These are phyloP conservation scores for Wickerhamomyces rabaulensis DNA, from an alignment of 805 yeast species.

Conservation along the genomic window DNA sequence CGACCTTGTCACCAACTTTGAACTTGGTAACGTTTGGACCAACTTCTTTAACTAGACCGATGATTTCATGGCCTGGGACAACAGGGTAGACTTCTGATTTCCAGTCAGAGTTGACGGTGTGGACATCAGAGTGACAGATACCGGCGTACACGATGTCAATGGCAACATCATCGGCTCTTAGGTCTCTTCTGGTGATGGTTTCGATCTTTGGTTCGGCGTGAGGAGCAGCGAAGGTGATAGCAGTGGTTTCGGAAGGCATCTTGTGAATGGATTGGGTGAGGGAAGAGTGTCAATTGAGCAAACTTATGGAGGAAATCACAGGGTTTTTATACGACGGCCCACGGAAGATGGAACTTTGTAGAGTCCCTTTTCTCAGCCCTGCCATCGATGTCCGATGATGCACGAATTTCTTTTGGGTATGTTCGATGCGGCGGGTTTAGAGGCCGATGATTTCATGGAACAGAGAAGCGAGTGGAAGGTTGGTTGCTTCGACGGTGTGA, in stretches of 20 bases:
- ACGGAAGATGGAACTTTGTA: too few species aligned
- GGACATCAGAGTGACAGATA: constrained; percentile 84
- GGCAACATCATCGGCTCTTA: neutral
- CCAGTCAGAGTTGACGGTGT: constrained; percentile 21
- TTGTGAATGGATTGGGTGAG: too few species aligned
- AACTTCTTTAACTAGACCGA: constrained; percentile 69
- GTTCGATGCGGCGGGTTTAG: too few species aligned
- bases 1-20: constrained; percentile 80
- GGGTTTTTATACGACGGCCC: too few species aligned
- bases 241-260: neutral
- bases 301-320: too few species aligned
- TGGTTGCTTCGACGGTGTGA: too few species aligned
- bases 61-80: constrained; percentile 86
- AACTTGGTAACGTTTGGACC: constrained; percentile 61
- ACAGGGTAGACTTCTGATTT: constrained; percentile 54
- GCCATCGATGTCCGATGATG: too few species aligned
- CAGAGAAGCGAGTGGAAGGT: too few species aligned
- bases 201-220: neutral
- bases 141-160: constrained; percentile 40
- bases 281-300: too few species aligned
- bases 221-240: neutral
- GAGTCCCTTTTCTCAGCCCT: too few species aligned
- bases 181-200: neutral
- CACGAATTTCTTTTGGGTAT: too few species aligned
- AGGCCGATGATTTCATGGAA: too few species aligned